Conservation (phyloP, 1,284 basidiomycete genomes). For the Microbotryum lychnidis-dioicae region DNA sequence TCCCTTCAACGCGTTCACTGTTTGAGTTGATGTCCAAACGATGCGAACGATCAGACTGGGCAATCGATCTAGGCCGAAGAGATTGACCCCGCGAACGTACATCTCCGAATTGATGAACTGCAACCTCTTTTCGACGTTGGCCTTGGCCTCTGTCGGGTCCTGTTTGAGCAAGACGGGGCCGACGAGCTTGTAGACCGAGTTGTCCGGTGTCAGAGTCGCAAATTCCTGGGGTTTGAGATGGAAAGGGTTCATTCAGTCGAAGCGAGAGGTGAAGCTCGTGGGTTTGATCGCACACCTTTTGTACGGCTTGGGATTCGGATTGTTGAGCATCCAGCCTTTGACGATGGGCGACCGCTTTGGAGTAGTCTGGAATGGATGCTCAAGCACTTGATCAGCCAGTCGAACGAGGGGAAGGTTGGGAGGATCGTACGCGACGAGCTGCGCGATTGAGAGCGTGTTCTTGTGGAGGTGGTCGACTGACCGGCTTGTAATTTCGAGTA, state of each 20-base stretch:
- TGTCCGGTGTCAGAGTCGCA: conserved; percentile 60
- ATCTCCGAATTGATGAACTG: conserved; percentile 86
- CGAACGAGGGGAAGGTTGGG: neutral
- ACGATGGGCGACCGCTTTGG: conserved; percentile 62
- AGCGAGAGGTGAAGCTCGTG: neutral
- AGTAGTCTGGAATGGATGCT: conserved; percentile 49
- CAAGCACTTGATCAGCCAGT: neutral
- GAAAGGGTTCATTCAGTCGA: neutral
- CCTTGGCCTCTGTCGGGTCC: conserved; percentile 77
- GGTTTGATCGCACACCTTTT: conserved; percentile 54
- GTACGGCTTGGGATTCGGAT: conserved; percentile 83
- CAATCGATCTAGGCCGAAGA: conserved; percentile 11
- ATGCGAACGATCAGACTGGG: neutral
- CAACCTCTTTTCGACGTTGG: conserved; percentile 81
- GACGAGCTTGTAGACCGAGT: conserved; percentile 82
- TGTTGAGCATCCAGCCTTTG: conserved; percentile 80
- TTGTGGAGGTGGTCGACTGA: conserved; percentile 27
- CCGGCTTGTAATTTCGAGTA: conserved; percentile 68
- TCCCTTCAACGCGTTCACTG: conserved; percentile 70
- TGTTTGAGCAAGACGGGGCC: conserved; percentile 87
- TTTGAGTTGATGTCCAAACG: neutral
- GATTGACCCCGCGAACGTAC: conserved; percentile 49
- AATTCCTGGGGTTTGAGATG: conserved; percentile 59
- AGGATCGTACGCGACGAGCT: neutral
- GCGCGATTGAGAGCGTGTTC: neutral